Evolutionary conservation across 768 basidiomycete species (phyloP).

Genomic region (Auriculariales sp.): DNA sequence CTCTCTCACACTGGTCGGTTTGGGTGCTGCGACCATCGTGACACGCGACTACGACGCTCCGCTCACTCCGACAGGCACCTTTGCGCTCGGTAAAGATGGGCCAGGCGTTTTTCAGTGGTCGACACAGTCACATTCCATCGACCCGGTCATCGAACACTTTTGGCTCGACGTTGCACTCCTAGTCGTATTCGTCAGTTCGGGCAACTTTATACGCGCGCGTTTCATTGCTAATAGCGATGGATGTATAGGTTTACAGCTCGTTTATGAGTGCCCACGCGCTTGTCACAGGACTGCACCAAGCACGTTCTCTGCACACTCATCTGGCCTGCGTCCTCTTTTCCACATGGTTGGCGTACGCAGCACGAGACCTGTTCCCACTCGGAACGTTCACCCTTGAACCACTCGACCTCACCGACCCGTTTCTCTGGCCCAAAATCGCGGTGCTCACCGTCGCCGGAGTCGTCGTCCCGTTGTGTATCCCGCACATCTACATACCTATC

Average conservation of each 20-base stretch:
- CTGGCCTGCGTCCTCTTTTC: background rate
- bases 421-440: background rate
- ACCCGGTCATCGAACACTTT: background rate
- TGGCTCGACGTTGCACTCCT: background rate
- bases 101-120: background rate
- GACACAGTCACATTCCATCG: background rate
- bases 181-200: background rate
- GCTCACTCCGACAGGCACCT: too few relatives aligned
- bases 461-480: slow-evolving; percentile 2
- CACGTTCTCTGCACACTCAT: background rate
- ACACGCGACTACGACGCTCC: too few relatives aligned
- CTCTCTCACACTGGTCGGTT: too few relatives aligned
- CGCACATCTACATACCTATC: slow-evolving; percentile 2
- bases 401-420: background rate
- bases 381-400: slow-evolving; percentile 2
- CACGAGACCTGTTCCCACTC: slow-evolving; percentile 4
- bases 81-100: too few relatives aligned
- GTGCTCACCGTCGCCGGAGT: slow-evolving; percentile 2
- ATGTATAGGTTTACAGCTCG: background rate
- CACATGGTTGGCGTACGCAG: background rate
- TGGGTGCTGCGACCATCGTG: too few relatives aligned
- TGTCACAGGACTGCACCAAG: background rate
- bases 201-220: background rate
- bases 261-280: background rate
- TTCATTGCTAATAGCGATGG: background rate